phyloP scores from a whole-genome alignment of 805 yeast genomes.

The Candida arabinofermentans region DNA sequence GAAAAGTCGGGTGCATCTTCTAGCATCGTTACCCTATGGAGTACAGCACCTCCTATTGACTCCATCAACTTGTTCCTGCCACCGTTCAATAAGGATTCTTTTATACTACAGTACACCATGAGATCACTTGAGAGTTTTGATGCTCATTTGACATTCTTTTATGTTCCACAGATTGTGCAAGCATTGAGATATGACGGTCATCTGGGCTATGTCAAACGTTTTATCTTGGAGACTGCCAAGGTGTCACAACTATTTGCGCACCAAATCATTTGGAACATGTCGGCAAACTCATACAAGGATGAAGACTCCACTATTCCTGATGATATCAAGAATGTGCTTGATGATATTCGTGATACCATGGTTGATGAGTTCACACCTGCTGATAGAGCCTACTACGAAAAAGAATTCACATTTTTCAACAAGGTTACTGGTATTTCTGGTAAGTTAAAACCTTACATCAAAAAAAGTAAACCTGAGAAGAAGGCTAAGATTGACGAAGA shows the following conservation, averaged over 20 bases:
- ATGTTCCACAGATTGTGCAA: slow-evolving; percentile 98
- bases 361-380: slow-evolving; percentile 51
- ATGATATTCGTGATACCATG: slow-evolving; percentile 65
- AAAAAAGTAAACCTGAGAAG: slow-evolving; percentile 93
- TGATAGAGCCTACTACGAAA: slow-evolving; percentile 67
- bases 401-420: slow-evolving; percentile 83
- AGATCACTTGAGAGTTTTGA: slow-evolving; percentile 85
- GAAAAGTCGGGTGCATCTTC: slow-evolving; percentile 14
- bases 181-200: slow-evolving; percentile 70
- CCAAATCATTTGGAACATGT: slow-evolving; percentile 97
- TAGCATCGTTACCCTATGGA: slow-evolving; percentile 50
- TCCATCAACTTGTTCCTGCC: slow-evolving; percentile 82
- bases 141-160: slow-evolving; percentile 84
- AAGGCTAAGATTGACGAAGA: slow-evolving; percentile 95
- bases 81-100: slow-evolving; percentile 60
- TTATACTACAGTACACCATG: slow-evolving; percentile 81
- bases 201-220: slow-evolving; percentile 81
- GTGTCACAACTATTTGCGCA: slow-evolving; percentile 91
- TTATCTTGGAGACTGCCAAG: slow-evolving; percentile 87
- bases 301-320: slow-evolving; percentile 84
- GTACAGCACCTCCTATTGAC: slow-evolving; percentile 73
- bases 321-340: slow-evolving; percentile 76
- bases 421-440: slow-evolving; percentile 94
- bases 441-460: slow-evolving; percentile 89
- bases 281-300: slow-evolving; percentile 87